phyloP scores from a whole-genome alignment of 2,329 filamentous ascomycete genomes.

The Fusarium decemcellulare region DNA sequence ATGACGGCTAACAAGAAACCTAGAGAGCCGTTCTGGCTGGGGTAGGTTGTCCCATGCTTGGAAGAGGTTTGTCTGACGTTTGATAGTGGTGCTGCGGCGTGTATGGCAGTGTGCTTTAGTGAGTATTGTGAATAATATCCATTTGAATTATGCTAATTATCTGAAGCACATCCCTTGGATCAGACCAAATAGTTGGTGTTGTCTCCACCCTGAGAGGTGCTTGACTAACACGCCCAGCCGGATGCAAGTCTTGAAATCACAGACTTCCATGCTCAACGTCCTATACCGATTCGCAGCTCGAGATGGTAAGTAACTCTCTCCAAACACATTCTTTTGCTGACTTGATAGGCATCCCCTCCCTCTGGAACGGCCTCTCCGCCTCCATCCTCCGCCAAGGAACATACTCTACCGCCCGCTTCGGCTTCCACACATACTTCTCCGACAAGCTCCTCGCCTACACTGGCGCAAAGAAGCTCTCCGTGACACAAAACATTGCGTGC shows the following conservation, averaged over 20 bases:
- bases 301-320: conserved; percentile 50
- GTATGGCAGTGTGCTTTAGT: conserved; percentile 63
- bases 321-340: background rate
- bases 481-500: conserved; percentile 54
- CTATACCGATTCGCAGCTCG: conserved; percentile 55
- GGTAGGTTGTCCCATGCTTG: too few relatives aligned
- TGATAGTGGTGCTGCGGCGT: conserved; percentile 58
- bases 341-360: conserved; percentile 54
- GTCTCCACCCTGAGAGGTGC: too few relatives aligned
- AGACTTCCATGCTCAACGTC: conserved; percentile 56
- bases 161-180: conserved; percentile 58
- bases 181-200: conserved; percentile 65
- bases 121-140: conserved; percentile 30
- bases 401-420: conserved; percentile 61
- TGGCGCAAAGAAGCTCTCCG: conserved; percentile 49
- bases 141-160: background rate
- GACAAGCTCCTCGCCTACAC: conserved; percentile 45
- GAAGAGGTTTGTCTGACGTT: conserved; percentile 20
- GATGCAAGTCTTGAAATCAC: conserved; percentile 60
- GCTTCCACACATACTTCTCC: conserved; percentile 56
- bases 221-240: conserved; percentile 47
- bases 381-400: conserved; percentile 60
- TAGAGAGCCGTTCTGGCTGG: conserved; percentile 61
- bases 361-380: conserved; percentile 60
- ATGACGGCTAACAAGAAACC: conserved; percentile 40